phyloP scores from a whole-genome alignment of 2,329 filamentous ascomycete genomes.

The Talaromyces sp. region DNA sequence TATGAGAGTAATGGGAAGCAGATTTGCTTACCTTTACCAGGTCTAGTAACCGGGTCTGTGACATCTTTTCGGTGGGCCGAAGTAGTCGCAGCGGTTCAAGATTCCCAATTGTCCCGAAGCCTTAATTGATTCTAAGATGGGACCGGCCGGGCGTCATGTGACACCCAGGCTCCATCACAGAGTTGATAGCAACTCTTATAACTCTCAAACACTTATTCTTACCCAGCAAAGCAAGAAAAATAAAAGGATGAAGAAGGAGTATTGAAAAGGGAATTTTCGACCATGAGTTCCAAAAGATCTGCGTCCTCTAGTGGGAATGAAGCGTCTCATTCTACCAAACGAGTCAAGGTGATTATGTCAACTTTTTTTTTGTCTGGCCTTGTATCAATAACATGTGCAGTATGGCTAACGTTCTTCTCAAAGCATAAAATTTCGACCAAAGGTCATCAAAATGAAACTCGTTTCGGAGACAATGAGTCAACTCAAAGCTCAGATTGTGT shows the following conservation, averaged over 20 bases:
- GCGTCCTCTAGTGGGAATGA: not conserved
- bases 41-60: slow-evolving; percentile 60
- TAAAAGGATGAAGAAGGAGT: not conserved
- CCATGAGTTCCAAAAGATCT: slow-evolving; percentile 34
- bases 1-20: not conserved
- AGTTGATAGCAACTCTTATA: not conserved
- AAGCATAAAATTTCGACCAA: not conserved
- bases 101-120: not conserved
- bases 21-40: slow-evolving; percentile 70
- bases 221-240: not conserved
- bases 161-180: not conserved
- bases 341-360: slow-evolving; percentile 21
- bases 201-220: not conserved
- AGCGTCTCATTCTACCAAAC: slow-evolving; percentile 8
- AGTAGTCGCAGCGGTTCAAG: not conserved
- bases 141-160: not conserved
- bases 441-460: not conserved
- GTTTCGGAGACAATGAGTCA: not conserved
- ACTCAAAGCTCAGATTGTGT: slow-evolving; percentile 4
- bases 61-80: slow-evolving; percentile 36
- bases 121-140: not conserved
- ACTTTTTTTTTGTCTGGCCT: not conserved
- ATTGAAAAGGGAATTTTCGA: not conserved
- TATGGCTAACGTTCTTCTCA: slow-evolving; percentile 1
- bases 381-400: not conserved